These are phyloP conservation scores for Trichosporon sp. DNA, from an alignment of 1,284 basidiomycete species.

Conservation along the genomic window DNA sequence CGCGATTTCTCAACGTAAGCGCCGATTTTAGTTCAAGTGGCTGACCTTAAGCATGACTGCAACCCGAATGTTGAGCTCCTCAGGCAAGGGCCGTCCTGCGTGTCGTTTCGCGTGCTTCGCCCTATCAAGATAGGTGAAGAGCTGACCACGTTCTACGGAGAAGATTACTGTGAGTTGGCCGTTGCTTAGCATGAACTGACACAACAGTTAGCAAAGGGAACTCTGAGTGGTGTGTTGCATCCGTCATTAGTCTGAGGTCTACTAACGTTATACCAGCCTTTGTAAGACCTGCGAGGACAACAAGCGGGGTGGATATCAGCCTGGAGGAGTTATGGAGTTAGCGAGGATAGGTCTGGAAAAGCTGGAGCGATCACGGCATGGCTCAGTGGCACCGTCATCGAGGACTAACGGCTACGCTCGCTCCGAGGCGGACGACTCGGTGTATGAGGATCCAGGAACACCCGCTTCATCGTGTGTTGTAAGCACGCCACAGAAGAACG, in stretches of 20 bases:
- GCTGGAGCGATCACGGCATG: background rate
- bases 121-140: constrained; percentile 44
- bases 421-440: constrained; percentile 5
- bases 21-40: background rate
- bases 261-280: constrained; percentile 25
- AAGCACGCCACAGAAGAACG: constrained; percentile 7
- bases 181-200: background rate
- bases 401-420: background rate
- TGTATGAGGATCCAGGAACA: constrained; percentile 4
- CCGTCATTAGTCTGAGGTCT: background rate
- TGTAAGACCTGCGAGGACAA: constrained; percentile 38
- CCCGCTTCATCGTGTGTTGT: constrained; percentile 1
- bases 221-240: constrained; percentile 32
- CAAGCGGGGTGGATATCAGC: background rate
- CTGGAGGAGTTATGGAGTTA: background rate
- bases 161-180: constrained; percentile 33
- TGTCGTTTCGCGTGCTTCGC: constrained; percentile 38
- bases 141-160: constrained; percentile 43
- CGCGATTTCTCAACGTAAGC: constrained; percentile 46
- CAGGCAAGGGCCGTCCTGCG: constrained; percentile 34
- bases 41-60: constrained; percentile 42
- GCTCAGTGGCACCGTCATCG: background rate
- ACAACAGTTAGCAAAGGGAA: constrained; percentile 35
- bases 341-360: constrained; percentile 1
- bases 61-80: constrained; percentile 44